These are phyloP conservation scores for Saccharomycopsis fodiens DNA, from an alignment of 805 yeast genomes.

Conservation along the genomic window DNA sequence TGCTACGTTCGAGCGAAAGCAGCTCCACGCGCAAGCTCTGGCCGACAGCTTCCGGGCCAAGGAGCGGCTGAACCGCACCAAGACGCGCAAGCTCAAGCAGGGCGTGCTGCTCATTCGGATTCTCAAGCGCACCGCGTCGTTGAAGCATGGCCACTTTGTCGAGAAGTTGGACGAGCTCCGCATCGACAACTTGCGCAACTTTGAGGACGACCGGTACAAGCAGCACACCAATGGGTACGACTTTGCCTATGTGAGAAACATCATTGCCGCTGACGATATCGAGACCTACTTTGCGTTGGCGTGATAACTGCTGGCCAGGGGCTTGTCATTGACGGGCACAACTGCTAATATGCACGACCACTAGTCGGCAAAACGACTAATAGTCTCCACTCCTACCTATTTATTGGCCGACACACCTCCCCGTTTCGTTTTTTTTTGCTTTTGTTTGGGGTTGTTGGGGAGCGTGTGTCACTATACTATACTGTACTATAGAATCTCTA, in stretches of 20 bases:
- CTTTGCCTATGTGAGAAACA: background rate
- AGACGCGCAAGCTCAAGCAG: background rate
- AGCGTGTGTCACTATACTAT: constrained; percentile 1
- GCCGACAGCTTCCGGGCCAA: background rate
- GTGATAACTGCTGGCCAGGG: background rate
- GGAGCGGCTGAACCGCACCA: constrained; percentile 1
- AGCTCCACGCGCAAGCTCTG: background rate
- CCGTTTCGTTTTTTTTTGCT: background rate
- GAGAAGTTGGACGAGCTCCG: constrained; percentile 8
- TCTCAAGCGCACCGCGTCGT: background rate
- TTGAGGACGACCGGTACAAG: constrained; percentile 1
- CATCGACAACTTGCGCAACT: constrained; percentile 3
- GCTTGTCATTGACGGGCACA: background rate
- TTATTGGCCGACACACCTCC: too few species aligned
- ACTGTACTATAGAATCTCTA: background rate
- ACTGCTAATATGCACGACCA: too few species aligned
- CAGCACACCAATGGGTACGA: background rate
- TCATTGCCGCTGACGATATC: constrained; percentile 9
- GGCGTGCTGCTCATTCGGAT: background rate
- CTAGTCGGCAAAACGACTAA: too few species aligned
- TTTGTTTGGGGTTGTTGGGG: background rate
- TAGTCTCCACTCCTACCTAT: too few species aligned
- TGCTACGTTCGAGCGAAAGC: background rate
- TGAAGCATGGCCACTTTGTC: constrained; percentile 16
- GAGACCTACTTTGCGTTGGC: constrained; percentile 3